phyloP scores from a whole-genome alignment of 192 early-diverging fungal genomes.

The Umbelopsis isabellina region DNA sequence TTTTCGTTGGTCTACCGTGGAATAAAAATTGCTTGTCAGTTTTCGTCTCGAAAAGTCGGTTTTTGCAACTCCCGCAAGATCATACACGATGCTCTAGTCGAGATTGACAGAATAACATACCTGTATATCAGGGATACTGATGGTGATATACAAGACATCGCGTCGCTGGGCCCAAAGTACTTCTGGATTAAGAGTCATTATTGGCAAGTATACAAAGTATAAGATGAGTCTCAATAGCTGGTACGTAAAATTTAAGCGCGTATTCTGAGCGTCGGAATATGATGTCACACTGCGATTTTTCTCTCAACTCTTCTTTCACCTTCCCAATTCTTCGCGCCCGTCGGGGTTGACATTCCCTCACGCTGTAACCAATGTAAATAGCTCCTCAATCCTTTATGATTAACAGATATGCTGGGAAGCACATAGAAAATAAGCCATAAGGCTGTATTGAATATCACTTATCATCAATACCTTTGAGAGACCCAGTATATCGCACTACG shows the following conservation, averaged over 20 bases:
- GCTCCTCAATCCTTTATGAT: no score
- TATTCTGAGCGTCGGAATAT: slow-evolving; percentile 7
- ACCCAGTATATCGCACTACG: no score
- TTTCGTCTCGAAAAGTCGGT: slow-evolving; percentile 12
- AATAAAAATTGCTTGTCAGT: background rate
- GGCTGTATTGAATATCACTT: no score
- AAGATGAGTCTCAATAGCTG: no score
- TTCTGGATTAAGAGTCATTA: slow-evolving; percentile 57
- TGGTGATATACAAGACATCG: slow-evolving; percentile 81
- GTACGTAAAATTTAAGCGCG: background rate
- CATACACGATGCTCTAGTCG: slow-evolving; percentile 2
- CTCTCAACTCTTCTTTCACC: background rate
- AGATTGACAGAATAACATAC: slow-evolving; percentile 24
- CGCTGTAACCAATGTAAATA: no score
- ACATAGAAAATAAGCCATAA: no score
- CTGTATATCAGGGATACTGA: slow-evolving; percentile 74
- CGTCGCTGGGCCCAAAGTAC: slow-evolving; percentile 92
- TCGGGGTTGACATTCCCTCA: no score
- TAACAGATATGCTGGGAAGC: no score
- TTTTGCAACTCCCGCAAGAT: background rate
- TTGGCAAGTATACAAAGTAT: slow-evolving; percentile 17
- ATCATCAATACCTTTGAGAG: no score
- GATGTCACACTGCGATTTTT: slow-evolving; percentile 1
- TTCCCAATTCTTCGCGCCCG: no score
- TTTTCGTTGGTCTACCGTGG: slow-evolving; percentile 24